Conservation (phyloP, 805 yeast species). For the Cyberlindnera meyerae region DNA sequence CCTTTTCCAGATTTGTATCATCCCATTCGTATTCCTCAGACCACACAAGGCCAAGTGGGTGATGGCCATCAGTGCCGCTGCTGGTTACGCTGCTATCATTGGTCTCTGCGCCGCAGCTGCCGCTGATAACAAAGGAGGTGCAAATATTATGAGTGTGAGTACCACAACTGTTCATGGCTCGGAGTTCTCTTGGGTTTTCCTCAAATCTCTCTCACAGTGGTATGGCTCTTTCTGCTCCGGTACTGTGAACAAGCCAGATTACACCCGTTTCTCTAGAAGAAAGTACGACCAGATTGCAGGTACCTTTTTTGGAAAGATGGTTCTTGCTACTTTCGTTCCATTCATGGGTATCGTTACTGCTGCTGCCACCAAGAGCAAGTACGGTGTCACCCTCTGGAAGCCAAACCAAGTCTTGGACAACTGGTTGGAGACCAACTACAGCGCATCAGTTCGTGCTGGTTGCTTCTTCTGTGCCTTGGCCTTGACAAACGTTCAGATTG, state of each 20-base stretch:
- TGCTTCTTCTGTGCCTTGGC: conserved; percentile 29
- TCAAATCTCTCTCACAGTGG: conserved; percentile 34
- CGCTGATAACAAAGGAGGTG: conserved; percentile 6
- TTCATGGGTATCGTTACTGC: conserved; percentile 35
- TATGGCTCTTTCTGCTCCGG: conserved; percentile 34
- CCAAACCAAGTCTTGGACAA: conserved; percentile 32
- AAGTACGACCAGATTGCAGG: conserved; percentile 26
- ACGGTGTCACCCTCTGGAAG: conserved; percentile 32
- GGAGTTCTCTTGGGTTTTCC: conserved; percentile 33
- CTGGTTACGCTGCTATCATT: conserved; percentile 2
- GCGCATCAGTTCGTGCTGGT: conserved; percentile 34
- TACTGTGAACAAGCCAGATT: conserved; percentile 36
- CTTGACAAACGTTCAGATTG: conserved; percentile 2
- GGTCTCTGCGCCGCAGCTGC: conserved; percentile 6
- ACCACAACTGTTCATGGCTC: conserved; percentile 5
- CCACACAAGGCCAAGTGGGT: conserved; percentile 2
- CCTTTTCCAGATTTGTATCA: conserved; percentile 1
- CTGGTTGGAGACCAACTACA: conserved; percentile 33
- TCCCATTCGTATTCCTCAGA: conserved; percentile 3
- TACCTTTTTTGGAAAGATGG: conserved; percentile 24
- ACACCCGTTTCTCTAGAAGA: conserved; percentile 31
- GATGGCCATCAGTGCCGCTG: conserved; percentile 1
- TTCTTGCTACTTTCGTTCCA: conserved; percentile 33
- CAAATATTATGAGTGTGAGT: conserved; percentile 3
- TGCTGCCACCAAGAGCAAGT: conserved; percentile 28